Conservation (phyloP, 75 land plant genomes). For the Cryptomeria japonica region DNA sequence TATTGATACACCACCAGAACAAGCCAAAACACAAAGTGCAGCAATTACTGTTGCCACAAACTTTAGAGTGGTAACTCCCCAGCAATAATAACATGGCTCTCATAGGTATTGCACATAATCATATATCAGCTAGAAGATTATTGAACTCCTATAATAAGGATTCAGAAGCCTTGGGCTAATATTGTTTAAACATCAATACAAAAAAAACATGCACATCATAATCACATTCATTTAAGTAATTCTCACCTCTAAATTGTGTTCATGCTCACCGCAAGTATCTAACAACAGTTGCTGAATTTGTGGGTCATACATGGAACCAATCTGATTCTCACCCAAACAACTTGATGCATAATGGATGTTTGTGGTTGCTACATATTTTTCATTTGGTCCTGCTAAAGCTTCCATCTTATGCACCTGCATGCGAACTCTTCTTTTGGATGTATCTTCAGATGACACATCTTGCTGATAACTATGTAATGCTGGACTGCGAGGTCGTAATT, state of each 20-base stretch:
- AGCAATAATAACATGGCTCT: neutral
- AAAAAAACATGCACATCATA: neutral
- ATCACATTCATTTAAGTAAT: neutral
- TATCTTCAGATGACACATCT: neutral
- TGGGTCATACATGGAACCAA: neutral
- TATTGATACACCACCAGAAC: neutral
- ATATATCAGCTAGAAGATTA: neutral
- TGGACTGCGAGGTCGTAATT: neutral
- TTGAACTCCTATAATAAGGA: neutral
- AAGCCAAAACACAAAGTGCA: neutral
- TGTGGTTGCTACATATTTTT: neutral
- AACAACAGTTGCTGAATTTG: neutral
- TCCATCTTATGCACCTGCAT: conserved; percentile 6
- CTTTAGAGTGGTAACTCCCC: neutral
- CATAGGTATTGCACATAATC: neutral
- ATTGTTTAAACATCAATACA: neutral
- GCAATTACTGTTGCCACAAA: neutral
- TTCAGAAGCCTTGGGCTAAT: neutral
- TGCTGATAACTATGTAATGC: neutral
- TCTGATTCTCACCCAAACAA: neutral
- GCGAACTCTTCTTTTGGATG: neutral
- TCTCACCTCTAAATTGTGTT: neutral
- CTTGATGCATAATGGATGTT: neutral
- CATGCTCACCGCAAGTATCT: neutral
- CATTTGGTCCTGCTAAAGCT: neutral